Evolutionary conservation across 2,329 filamentous ascomycete species (phyloP).

Genomic region (Xylogone sp.): DNA sequence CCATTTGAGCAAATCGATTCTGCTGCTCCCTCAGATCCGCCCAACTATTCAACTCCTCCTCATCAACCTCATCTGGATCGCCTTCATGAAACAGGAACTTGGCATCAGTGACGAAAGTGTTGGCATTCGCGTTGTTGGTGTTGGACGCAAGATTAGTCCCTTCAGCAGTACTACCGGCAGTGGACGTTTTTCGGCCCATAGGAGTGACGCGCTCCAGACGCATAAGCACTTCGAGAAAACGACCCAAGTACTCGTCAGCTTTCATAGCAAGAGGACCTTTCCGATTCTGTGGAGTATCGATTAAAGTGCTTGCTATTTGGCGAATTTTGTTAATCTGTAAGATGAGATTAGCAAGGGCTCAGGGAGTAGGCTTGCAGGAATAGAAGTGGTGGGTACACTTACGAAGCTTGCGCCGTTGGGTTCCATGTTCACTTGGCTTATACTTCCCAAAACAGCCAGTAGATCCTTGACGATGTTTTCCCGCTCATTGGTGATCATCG

Average conservation of each 20-base stretch:
- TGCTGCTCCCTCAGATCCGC: constrained; percentile 77
- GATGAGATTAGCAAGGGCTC: no score
- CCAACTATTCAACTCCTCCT: constrained; percentile 74
- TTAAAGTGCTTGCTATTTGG: constrained; percentile 75
- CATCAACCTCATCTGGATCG: constrained; percentile 56
- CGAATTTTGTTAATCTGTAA: constrained; percentile 73
- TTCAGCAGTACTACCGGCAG: no score
- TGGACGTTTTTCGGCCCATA: constrained; percentile 39
- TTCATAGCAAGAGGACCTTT: constrained; percentile 49
- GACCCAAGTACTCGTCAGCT: constrained; percentile 67
- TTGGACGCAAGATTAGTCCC: no score
- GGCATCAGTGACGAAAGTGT: no score
- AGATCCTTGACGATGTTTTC: constrained; percentile 80
- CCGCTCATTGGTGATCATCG: constrained; percentile 67
- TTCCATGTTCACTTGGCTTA: constrained; percentile 83
- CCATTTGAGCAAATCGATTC: constrained; percentile 63
- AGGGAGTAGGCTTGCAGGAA: no score
- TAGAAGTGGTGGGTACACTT: constrained; percentile 28
- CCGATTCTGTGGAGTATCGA: constrained; percentile 55
- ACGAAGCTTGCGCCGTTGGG: constrained; percentile 62
- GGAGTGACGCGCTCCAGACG: constrained; percentile 55
- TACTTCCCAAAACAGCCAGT: constrained; percentile 68
- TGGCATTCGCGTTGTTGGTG: no score
- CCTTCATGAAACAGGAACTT: no score
- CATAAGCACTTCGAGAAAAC: constrained; percentile 71